phyloP scores from a whole-genome alignment of 257 asterid species.

The Rauvolfia tetraphylla region DNA sequence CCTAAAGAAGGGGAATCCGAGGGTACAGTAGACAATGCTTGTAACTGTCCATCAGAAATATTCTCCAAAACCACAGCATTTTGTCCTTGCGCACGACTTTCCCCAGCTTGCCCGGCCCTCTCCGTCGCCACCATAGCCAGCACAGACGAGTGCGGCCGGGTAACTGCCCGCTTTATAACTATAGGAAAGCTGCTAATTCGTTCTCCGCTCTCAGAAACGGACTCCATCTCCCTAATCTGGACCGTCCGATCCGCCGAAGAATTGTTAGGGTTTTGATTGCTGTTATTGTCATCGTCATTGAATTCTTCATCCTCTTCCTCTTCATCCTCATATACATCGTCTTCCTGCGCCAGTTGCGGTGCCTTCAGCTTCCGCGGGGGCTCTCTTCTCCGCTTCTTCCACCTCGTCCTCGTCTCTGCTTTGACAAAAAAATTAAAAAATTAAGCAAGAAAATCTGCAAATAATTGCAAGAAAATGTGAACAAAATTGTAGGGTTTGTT shows the following conservation, averaged over 20 bases:
- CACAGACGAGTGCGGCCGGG: conserved; percentile 80
- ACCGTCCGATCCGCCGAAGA: conserved; percentile 33
- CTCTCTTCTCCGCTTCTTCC: conserved; percentile 96
- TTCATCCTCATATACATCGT: conserved; percentile 70
- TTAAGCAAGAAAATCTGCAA: conserved; percentile 5
- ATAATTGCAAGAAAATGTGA: neutral
- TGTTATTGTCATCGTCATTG: conserved; percentile 42
- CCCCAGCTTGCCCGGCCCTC: conserved; percentile 58
- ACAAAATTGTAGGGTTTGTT: neutral
- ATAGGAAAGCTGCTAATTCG: conserved; percentile 66
- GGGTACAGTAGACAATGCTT: conserved; percentile 74
- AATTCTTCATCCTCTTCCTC: conserved; percentile 79
- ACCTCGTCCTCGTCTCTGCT: conserved; percentile 69
- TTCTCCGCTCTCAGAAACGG: conserved; percentile 45
- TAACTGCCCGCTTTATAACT: conserved; percentile 59
- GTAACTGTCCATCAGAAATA: conserved; percentile 87
- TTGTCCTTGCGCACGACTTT: conserved; percentile 50
- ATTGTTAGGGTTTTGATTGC: conserved; percentile 22
- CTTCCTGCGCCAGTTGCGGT: conserved; percentile 39
- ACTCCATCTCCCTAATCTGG: conserved; percentile 56
- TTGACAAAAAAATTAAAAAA: neutral
- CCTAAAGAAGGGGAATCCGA: conserved; percentile 46
- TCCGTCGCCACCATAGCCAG: conserved; percentile 54
- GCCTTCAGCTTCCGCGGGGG: conserved; percentile 57
- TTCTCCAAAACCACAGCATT: conserved; percentile 62